Base-by-base conservation (phyloP, 2,329 filamentous ascomycete genomes). In the Chaetomiaceae sp. region DNA sequence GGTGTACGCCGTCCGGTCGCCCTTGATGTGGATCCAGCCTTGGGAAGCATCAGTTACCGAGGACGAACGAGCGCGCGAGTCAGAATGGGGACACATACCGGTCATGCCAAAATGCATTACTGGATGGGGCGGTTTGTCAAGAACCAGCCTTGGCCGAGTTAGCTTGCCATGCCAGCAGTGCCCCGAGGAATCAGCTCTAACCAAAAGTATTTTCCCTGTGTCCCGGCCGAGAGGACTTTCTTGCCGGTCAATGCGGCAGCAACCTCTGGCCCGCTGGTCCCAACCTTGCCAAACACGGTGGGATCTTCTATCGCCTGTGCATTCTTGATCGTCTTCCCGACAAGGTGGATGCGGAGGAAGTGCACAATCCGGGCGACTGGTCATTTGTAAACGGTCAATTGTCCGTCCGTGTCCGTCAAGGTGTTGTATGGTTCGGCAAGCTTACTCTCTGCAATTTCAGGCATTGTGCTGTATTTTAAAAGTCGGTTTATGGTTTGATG, bases 171-270 rank as follows among this genome's bases (percentile, higher is more conserved):
- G n/a, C n/a, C n/a, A n/a, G n/a, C n/a, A n/a, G n/a, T n/a, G n/a
- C n/a, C n/a, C n/a, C n/a, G n/a, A n/a, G n/a, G n/a, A n/a, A n/a
- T n/a, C n/a, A n/a, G n/a, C n/a, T 51, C 35, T 44, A 21, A 80
- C 83, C 93, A 99, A 67, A 99, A 97, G 65, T 97, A 97, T 77
- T 97, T 99, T 9, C 93, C 93, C 66, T 96, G 93, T 53, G 87
- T 89, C 4, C 87, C 87, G 4, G 87, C 87, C 48, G 74, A 76
- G 8, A 81, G 53, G 3, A 48, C 51, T 63, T 82, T 89, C 63
- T 87, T 92, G 4, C 89, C 89, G 3, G 77, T 77, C 63, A 96
- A 74, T 1, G 86, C 83, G 48, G 81, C 77, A 60, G 87, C 75
- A 56, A 99, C 90, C 25, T 85, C 86, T 0, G 79, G 68, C 0